These are phyloP conservation scores for Sugiyamaella novakii DNA, from an alignment of 1,139 yeast species.

Conservation along the genomic window DNA sequence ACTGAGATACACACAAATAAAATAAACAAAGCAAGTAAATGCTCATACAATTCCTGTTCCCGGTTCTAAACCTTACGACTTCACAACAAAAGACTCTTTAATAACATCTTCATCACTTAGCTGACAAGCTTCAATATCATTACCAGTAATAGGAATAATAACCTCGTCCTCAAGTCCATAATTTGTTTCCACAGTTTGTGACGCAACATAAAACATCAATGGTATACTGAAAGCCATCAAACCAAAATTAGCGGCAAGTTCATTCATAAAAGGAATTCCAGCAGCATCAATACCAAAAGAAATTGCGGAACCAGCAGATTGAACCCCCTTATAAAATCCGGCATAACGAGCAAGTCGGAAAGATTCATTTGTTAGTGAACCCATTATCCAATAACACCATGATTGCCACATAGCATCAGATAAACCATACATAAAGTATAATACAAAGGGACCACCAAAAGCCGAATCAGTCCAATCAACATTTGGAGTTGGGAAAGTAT, in stretches of 20 bases:
- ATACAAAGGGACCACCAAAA: slow-evolving; percentile 27
- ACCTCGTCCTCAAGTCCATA: slow-evolving; percentile 28
- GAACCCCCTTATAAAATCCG: slow-evolving; percentile 28
- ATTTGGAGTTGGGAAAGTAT: slow-evolving; percentile 23
- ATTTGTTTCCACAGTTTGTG: slow-evolving; percentile 23
- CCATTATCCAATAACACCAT: slow-evolving; percentile 31
- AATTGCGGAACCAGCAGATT: slow-evolving; percentile 29
- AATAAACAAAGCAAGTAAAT: too few relatives aligned
- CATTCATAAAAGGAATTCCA: slow-evolving; percentile 29
- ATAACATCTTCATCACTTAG: too few relatives aligned
- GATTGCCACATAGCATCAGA: slow-evolving; percentile 31
- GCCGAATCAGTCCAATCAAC: slow-evolving; percentile 26
- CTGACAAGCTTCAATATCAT: too few relatives aligned
- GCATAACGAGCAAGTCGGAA: slow-evolving; percentile 27
- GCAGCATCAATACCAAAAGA: slow-evolving; percentile 29
- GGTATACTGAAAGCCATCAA: slow-evolving; percentile 27
- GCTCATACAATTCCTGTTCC: too few relatives aligned
- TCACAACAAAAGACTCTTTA: too few relatives aligned
- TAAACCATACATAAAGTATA: slow-evolving; percentile 27
- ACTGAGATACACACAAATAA: too few relatives aligned
- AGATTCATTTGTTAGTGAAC: slow-evolving; percentile 27
- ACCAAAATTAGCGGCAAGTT: slow-evolving; percentile 26
- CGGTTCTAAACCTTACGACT: too few relatives aligned
- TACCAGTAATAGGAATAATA: slow-evolving; percentile 21
- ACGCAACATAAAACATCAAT: slow-evolving; percentile 26